phyloP scores from a whole-genome alignment of 805 yeast species.

The Zygotorulaspora sp. region DNA sequence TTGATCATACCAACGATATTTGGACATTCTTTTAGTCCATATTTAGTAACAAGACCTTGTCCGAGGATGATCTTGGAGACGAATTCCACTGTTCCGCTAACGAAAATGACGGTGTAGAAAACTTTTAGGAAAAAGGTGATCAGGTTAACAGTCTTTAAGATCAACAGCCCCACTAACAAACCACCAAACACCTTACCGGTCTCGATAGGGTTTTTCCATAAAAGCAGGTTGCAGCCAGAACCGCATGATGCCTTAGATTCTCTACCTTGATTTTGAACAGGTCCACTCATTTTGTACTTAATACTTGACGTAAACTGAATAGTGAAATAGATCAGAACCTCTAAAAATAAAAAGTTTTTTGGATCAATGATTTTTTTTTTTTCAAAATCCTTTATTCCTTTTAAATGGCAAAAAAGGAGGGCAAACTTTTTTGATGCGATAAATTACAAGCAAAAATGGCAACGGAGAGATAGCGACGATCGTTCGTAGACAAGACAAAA shows the following conservation, averaged over 20 bases:
- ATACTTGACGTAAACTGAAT: too few relatives aligned
- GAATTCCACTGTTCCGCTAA: slow-evolving; percentile 73
- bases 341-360: too few relatives aligned
- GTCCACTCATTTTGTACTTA: background rate
- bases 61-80: slow-evolving; percentile 70
- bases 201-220: slow-evolving; percentile 46
- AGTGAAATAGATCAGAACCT: too few relatives aligned
- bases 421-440: slow-evolving; percentile 3
- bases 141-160: slow-evolving; percentile 60
- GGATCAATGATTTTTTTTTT: too few relatives aligned
- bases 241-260: slow-evolving; percentile 3
- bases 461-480: background rate
- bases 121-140: slow-evolving; percentile 57
- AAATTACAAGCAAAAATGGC: slow-evolving; percentile 1
- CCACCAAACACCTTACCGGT: slow-evolving; percentile 76
- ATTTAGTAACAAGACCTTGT: slow-evolving; percentile 69
- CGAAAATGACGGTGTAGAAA: slow-evolving; percentile 52
- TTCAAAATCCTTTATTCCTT: slow-evolving; percentile 2
- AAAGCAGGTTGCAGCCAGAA: slow-evolving; percentile 21
- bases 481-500: too few relatives aligned
- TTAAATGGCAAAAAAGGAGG: slow-evolving; percentile 3
- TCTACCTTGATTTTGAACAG: slow-evolving; percentile 3
- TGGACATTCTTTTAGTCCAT: slow-evolving; percentile 50
- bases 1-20: slow-evolving; percentile 32
- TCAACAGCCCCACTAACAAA: slow-evolving; percentile 48